Evolutionary conservation across 345 rosid genomes (phyloP).

Genomic region (Noccaea caerulescens): DNA sequence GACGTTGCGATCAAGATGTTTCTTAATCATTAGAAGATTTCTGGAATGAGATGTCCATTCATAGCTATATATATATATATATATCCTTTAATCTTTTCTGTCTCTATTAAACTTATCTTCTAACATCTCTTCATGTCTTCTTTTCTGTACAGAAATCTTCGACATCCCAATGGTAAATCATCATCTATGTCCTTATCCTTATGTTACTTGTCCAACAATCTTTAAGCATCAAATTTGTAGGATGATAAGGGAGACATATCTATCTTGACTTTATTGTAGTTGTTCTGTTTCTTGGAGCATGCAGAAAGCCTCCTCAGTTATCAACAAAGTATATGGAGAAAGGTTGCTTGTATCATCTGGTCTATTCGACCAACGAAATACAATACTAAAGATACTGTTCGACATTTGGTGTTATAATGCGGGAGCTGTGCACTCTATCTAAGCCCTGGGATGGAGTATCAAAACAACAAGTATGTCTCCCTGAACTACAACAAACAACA

Average conservation of each 20-base stretch:
- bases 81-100: neutral
- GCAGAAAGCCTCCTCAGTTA: constrained; percentile 76
- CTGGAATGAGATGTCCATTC: constrained; percentile 87
- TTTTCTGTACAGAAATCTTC: constrained; percentile 73
- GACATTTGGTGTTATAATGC: constrained; percentile 95
- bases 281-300: constrained; percentile 86
- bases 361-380: constrained; percentile 72
- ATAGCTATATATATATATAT: constrained; percentile 53
- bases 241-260: constrained; percentile 7
- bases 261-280: constrained; percentile 53
- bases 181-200: neutral
- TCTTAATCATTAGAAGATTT: too few relatives aligned
- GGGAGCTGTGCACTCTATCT: constrained; percentile 85
- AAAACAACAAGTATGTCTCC: constrained; percentile 58
- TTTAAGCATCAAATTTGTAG: neutral
- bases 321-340: constrained; percentile 86
- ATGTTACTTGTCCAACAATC: constrained; percentile 5
- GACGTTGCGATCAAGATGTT: constrained; percentile 90
- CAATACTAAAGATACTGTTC: constrained; percentile 65
- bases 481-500: constrained; percentile 20
- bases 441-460: constrained; percentile 89
- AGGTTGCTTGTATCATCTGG: constrained; percentile 71
- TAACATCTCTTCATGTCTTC: too few relatives aligned
- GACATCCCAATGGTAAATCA: constrained; percentile 84
- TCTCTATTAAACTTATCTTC: constrained; percentile 16